These are phyloP conservation scores for Macrophomina tecta DNA, from an alignment of 2,329 filamentous ascomycete species.

Conservation along the genomic window DNA sequence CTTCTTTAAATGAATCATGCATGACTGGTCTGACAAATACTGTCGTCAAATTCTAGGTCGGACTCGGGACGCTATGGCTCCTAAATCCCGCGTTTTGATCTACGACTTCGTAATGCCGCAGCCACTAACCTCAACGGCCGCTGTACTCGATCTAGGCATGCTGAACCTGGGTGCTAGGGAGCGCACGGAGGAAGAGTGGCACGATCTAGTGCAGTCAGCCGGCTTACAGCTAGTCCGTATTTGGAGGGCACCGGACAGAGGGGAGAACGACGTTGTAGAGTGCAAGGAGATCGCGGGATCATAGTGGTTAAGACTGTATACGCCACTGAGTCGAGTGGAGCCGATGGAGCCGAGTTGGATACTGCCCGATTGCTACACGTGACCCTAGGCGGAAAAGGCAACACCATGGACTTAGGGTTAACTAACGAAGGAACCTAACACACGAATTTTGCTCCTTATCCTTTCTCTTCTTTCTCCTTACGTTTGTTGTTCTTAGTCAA, in stretches of 20 bases:
- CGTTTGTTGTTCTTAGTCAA: no score
- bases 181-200: background rate
- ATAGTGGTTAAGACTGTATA: no score
- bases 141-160: background rate
- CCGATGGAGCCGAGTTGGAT: no score
- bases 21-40: conserved; percentile 43
- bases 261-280: background rate
- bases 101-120: conserved; percentile 39
- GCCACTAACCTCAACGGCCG: background rate
- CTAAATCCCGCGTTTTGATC: conserved; percentile 49
- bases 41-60: conserved; percentile 41
- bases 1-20: conserved; percentile 42
- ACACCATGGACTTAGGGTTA: no score
- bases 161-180: background rate
- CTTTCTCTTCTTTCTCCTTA: no score
- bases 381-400: no score
- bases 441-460: no score
- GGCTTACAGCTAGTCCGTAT: background rate
- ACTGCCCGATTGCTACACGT: no score
- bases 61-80: conserved; percentile 40
- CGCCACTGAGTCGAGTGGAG: no score
- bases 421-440: no score
- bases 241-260: background rate
- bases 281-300: background rate
- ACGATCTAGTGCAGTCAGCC: background rate